These are phyloP conservation scores for Pistacia atlantica DNA, from an alignment of 345 rosid species.

Conservation along the genomic window DNA sequence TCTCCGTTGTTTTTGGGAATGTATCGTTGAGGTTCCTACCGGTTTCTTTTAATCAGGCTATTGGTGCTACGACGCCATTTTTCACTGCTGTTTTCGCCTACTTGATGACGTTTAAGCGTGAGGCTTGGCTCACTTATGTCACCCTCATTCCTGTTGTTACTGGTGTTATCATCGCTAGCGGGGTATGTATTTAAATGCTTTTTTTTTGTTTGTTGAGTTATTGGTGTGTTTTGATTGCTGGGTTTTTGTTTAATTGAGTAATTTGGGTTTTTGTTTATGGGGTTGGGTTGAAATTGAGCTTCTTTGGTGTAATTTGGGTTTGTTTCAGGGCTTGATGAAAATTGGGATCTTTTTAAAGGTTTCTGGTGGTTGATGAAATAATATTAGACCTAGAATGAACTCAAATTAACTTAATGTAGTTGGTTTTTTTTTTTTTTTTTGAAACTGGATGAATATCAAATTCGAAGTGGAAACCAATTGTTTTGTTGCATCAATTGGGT, in stretches of 20 bases:
- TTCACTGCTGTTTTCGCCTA: conserved; percentile 97
- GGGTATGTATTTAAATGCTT: conserved; percentile 47
- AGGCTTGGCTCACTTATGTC: conserved; percentile 94
- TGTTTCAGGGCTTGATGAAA: conserved; percentile 1
- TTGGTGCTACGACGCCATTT: conserved; percentile 99
- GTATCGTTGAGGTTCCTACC: conserved; percentile 81
- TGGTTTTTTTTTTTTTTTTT: not conserved
- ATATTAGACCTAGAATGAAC: not conserved
- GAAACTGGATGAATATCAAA: not conserved
- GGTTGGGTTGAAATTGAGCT: not conserved
- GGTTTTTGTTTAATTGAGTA: not conserved
- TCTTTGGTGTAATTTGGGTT: not conserved
- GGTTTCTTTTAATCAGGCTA: conserved; percentile 89
- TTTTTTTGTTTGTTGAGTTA: conserved; percentile 6
- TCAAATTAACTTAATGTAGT: not conserved
- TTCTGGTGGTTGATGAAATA: not conserved
- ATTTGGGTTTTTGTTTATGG: not conserved
- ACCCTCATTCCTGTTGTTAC: conserved; percentile 92
- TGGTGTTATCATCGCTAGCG: conserved; percentile 98
- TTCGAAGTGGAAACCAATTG: not conserved
- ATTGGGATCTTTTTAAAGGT: not conserved
- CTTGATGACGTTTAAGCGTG: conserved; percentile 79
- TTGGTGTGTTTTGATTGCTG: not conserved
- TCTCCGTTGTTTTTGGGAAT: conserved; percentile 96
- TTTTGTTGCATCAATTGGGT: not conserved